A percentile compares a stretch with the other conserved stretches of the same genome.
phyloP scores from a whole-genome alignment of 805 yeast species.

The Kodamaea jinghongensis region DNA sequence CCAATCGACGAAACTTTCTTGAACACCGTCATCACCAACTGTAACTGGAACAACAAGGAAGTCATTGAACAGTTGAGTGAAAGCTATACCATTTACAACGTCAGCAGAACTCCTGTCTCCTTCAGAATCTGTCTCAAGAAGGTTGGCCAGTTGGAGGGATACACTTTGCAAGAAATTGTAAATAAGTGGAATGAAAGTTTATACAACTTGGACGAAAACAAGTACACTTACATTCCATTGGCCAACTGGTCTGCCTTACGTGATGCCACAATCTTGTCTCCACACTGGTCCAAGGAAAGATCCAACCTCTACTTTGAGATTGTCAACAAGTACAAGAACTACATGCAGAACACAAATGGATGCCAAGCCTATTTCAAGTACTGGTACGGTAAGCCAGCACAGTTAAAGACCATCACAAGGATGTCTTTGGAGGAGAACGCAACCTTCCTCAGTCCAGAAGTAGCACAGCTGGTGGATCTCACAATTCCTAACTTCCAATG shows the following conservation, averaged over 20 bases:
- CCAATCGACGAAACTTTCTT: slow-evolving; percentile 77
- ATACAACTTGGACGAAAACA: slow-evolving; percentile 44
- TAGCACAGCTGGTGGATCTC: slow-evolving; percentile 14
- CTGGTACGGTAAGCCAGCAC: slow-evolving; percentile 29
- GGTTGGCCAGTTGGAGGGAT: slow-evolving; percentile 59
- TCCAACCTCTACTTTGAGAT: slow-evolving; percentile 53
- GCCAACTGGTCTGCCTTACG: slow-evolving; percentile 85
- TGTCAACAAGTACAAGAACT: slow-evolving; percentile 43
- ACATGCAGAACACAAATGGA: slow-evolving; percentile 37
- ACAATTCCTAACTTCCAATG: slow-evolving; percentile 22
- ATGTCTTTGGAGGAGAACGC: slow-evolving; percentile 21
- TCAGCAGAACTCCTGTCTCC: slow-evolving; percentile 64
- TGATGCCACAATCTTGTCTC: slow-evolving; percentile 64
- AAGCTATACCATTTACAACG: slow-evolving; percentile 55
- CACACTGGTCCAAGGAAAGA: slow-evolving; percentile 40
- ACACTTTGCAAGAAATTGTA: slow-evolving; percentile 50
- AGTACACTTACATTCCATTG: slow-evolving; percentile 63
- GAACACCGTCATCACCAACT: slow-evolving; percentile 69
- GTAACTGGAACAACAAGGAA: slow-evolving; percentile 64
- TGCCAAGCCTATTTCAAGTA: slow-evolving; percentile 27
- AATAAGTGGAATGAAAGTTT: slow-evolving; percentile 55
- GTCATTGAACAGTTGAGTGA: slow-evolving; percentile 62
- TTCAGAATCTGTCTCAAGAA: slow-evolving; percentile 72
- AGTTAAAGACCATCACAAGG: slow-evolving; percentile 17
- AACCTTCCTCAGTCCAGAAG: slow-evolving; percentile 4